Conservation (phyloP, 129 eudicot species). For the Pseudognaphalium luteoalbum region DNA sequence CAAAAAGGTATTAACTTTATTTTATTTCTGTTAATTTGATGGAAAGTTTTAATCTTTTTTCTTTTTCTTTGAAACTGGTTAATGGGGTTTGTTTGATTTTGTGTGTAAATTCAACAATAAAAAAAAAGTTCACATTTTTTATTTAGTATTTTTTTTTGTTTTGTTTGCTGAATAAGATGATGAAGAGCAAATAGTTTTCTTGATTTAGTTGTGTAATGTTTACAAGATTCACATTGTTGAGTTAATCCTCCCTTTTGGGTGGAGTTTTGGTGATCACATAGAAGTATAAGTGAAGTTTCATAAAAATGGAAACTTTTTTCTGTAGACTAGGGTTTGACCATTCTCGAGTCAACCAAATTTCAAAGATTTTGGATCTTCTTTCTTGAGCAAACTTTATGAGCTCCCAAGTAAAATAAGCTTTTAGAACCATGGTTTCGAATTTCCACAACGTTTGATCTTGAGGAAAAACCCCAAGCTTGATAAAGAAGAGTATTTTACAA, state of each 20-base stretch:
- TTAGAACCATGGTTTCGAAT: background rate
- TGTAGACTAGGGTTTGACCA: constrained; percentile 29
- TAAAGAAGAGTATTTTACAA: background rate
- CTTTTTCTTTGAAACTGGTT: constrained; percentile 5
- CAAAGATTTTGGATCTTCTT: constrained; percentile 23
- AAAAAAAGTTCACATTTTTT: background rate
- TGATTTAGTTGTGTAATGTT: constrained; percentile 10
- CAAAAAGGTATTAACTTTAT: constrained; percentile 44
- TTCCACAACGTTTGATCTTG: background rate
- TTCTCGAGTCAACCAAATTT: constrained; percentile 27
- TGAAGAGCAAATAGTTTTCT: constrained; percentile 15
- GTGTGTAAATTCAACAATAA: background rate
- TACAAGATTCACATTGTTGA: constrained; percentile 22
- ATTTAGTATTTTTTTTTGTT: background rate
- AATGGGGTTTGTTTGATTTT: constrained; percentile 23
- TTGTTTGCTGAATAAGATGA: constrained; percentile 25
- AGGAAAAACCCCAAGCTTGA: background rate
- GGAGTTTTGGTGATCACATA: background rate
- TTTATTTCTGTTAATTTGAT: constrained; percentile 7
- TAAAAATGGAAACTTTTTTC: constrained; percentile 19
- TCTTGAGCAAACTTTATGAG: constrained; percentile 17
- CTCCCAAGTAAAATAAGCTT: background rate
- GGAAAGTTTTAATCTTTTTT: constrained; percentile 1
- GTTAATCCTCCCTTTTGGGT: constrained; percentile 10
- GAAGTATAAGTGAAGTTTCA: constrained; percentile 10